Evolutionary conservation across 257 asterid genomes (phyloP).

Genomic region (Leptodermis oblonga): DNA sequence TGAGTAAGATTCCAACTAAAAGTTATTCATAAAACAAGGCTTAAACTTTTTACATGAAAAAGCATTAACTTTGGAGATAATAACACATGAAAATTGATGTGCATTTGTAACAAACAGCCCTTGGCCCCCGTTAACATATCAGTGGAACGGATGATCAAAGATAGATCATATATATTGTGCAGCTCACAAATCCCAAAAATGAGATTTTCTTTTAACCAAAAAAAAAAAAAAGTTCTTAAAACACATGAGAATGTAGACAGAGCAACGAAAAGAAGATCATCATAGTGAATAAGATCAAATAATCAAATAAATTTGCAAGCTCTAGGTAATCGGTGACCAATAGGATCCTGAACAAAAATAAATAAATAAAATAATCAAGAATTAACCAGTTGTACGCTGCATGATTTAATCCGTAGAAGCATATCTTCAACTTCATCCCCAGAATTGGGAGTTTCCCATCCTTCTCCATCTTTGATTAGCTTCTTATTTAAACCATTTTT

Average conservation of each 20-base stretch:
- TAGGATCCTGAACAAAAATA: background rate
- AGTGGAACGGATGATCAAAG: background rate
- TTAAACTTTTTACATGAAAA: background rate
- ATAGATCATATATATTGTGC: background rate
- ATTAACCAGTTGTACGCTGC: background rate
- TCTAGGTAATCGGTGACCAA: background rate
- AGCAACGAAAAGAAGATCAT: background rate
- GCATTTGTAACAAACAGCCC: background rate
- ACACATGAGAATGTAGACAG: too few relatives aligned
- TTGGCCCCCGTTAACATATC: background rate
- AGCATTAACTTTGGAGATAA: background rate
- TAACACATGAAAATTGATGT: background rate
- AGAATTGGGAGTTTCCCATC: constrained; percentile 53
- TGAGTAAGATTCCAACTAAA: background rate
- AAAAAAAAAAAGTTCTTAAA: too few relatives aligned
- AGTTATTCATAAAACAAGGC: background rate
- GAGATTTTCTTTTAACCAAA: too few relatives aligned
- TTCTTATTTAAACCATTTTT: constrained; percentile 58
- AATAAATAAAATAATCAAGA: too few relatives aligned
- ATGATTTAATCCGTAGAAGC: background rate
- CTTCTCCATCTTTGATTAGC: constrained; percentile 63
- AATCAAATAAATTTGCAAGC: background rate
- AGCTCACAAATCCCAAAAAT: too few relatives aligned
- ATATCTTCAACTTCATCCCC: constrained; percentile 44
- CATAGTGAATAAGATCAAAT: background rate